Evolutionary conservation across 257 asterid species (phyloP), one percentile per base, ranked within the genome.

Genomic region (Leptodermis oblonga): DNA sequence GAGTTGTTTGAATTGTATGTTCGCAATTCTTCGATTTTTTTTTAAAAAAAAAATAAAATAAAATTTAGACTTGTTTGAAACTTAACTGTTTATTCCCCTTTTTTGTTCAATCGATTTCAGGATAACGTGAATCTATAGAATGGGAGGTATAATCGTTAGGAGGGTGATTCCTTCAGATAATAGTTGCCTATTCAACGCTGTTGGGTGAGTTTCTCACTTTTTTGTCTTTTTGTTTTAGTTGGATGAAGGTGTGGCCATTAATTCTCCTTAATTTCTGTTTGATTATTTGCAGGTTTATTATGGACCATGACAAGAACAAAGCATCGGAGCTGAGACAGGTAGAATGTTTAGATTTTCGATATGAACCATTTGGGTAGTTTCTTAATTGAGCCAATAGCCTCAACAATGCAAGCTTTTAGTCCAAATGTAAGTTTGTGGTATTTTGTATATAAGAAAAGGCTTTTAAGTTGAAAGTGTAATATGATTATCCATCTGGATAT

Each of bases 181-280:
- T 81, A 89, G 97, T 79, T 94, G 99, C 79, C 96, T 91, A 67
- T 94, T 94, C 74, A 91, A 87, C 77, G 97, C 97, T n/a, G 96
- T 94, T 46, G 96, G 99, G 97, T 94, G 87, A 70, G 69, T 23
- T 71, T 78, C 31, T 52, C 41, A 36, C 56, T 73, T 52, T 70
- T 30, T 25, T 64, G 20, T 61, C 7, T 56, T 49, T 52, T 54
- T 22, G 22, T 43, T 46, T 64, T 45, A 51, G 18, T 68, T 48
- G 5, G 41, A 7, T 67, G 70, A 9, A 42, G 65, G 42, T 20
- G 0, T 70, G 55, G 42, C 11, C 48, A 64, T 65, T 70, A 69
- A 54, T 34, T 30, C 14, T 34, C 37, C 56, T 36, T 69, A 58
- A 42, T 61, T 22, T 41, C 41, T 54, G 62, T 53, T 80, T 68